Base-by-base conservation (phyloP, 768 basidiomycete species). In the Lactarius akahatsu region DNA sequence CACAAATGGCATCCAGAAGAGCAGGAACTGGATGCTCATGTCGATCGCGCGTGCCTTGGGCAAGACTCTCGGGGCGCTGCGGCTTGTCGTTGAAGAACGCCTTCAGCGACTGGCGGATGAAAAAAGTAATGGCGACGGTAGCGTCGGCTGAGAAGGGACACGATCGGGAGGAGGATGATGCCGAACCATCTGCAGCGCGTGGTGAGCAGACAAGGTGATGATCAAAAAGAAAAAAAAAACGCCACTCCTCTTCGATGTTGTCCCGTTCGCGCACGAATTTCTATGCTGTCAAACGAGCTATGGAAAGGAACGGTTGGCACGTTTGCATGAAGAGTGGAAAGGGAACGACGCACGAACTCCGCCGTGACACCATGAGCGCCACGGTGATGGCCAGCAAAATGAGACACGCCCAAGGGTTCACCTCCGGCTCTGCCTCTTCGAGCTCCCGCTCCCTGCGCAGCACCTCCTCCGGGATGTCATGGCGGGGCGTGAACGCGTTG, bases 1-100 rank as follows among this genome's bases (percentile, higher is more conserved):
- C 50, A 91, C 73, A 70, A 90, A 80, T 0, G 90, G 90, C 83
- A 87, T 87, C 90, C 90, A 92, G 75, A 90, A 89, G 15, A 91
- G 78, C 20, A 81, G 81, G 74, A 92, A 91, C 71, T 92, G 90
- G 64, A 91, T 90, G 71, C 86, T 87, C 56, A 91, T 80, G 73
- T 92, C 90, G 64, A 92, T 92, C 9, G 89, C 86, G 28, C 85
- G 81, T 0, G 81, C 87, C 72, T n/a, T 84, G 85, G 0, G 90
- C 90, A 26, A 90, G 77, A n/a, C 82, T 80, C 6, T 79, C 78
- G 1, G 87, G 87, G 18, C 83, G 70, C 45, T 73, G 77, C 0
- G 78, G 77, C 5, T 78, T 74, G 45, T 73, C 72, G 71, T 28
- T 28, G 2, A 83, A 77, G 68, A 82, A 74, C 61, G 80, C 77